Evolutionary conservation across 1,139 yeast genomes (phyloP).

Genomic region (Pichia sp.): DNA sequence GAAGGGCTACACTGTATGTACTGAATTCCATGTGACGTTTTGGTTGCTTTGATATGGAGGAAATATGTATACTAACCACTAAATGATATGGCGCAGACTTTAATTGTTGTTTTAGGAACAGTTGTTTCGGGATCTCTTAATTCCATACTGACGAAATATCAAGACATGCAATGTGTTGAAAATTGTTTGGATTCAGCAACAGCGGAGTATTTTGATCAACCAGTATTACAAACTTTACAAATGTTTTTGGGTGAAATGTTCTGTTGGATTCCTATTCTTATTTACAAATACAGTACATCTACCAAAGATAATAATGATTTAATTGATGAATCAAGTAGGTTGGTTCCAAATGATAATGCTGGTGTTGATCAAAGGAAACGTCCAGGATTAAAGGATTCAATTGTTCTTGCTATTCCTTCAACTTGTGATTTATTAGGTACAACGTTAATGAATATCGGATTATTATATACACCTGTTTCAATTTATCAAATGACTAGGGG

Average conservation of each 20-base stretch:
- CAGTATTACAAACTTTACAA: constrained; percentile 72
- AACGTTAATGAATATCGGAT: constrained; percentile 70
- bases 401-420: constrained; percentile 54
- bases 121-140: constrained; percentile 68
- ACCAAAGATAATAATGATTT: background rate
- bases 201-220: constrained; percentile 59
- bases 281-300: constrained; percentile 5
- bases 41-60: background rate
- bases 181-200: constrained; percentile 46
- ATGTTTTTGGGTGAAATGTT: constrained; percentile 76
- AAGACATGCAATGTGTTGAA: constrained; percentile 68
- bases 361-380: constrained; percentile 10
- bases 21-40: too few species aligned
- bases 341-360: background rate
- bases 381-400: constrained; percentile 22
- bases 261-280: constrained; percentile 38
- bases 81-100: constrained; percentile 5
- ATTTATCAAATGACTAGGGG: constrained; percentile 85
- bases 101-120: constrained; percentile 43
- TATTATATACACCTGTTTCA: constrained; percentile 73
- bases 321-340: constrained; percentile 1
- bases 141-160: constrained; percentile 69
- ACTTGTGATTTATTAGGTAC: constrained; percentile 69
- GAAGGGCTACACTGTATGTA: background rate
- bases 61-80: constrained; percentile 14